Evolutionary conservation across 208 protist genomes (phyloP).

Genomic region (Crithidia thermophila): DNA sequence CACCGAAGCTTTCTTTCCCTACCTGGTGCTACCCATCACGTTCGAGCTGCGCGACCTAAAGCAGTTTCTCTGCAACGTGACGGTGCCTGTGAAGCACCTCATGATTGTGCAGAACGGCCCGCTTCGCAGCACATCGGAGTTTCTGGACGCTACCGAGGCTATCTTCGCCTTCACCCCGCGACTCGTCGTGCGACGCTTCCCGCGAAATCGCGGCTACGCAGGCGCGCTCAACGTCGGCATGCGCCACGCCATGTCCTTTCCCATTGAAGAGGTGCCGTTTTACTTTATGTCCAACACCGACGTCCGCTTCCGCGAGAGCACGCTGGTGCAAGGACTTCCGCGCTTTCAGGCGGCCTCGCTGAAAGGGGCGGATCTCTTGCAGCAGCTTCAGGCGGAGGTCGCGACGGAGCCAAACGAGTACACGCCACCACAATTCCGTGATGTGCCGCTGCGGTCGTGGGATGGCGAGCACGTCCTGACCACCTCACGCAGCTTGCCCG

Average conservation of each 20-base stretch:
- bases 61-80: constrained; percentile 23
- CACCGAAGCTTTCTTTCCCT: not conserved
- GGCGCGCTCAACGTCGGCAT: constrained; percentile 29
- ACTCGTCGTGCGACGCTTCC: constrained; percentile 27
- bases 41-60: constrained; percentile 20
- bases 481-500: constrained; percentile 39
- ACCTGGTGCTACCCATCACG: constrained; percentile 15
- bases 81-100: constrained; percentile 20
- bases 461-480: constrained; percentile 22
- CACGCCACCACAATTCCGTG: constrained; percentile 26
- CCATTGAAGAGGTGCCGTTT: constrained; percentile 32
- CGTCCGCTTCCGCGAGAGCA: constrained; percentile 10
- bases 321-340: constrained; percentile 11
- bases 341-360: constrained; percentile 9
- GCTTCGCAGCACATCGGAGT: constrained; percentile 5
- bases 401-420: constrained; percentile 29
- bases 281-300: constrained; percentile 22
- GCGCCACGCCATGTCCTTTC: constrained; percentile 15
- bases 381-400: constrained; percentile 29
- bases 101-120: constrained; percentile 23
- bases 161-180: constrained; percentile 34
- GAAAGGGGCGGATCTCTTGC: constrained; percentile 4
- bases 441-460: constrained; percentile 30
- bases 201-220: constrained; percentile 18
- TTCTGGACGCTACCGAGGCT: constrained; percentile 20